phyloP scores from a whole-genome alignment of 208 protist species.

The Leishmania martiniquensis region DNA sequence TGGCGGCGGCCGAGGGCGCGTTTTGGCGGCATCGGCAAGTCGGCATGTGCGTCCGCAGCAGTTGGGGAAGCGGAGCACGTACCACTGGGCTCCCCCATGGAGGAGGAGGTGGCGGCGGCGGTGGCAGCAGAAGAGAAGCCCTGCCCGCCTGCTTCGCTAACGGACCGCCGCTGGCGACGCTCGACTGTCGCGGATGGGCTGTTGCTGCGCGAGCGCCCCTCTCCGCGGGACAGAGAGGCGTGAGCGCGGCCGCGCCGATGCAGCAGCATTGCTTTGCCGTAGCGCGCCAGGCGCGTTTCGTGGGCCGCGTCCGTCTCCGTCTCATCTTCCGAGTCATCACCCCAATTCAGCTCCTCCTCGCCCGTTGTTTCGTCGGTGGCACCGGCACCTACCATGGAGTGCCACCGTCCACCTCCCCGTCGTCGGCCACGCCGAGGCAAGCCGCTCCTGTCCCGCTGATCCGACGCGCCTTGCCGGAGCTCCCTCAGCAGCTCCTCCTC shows the following conservation, averaged over 20 bases:
- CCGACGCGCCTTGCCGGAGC: constrained; percentile 4
- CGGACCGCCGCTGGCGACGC: not conserved
- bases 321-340: constrained; percentile 8
- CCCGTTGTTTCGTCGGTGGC: not conserved
- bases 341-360: constrained; percentile 21
- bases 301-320: not conserved
- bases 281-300: constrained; percentile 16
- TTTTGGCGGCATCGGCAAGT: not conserved
- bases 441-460: not conserved
- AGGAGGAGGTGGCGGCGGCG: not conserved
- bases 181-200: not conserved
- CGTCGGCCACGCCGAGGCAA: not conserved
- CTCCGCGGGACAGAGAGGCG: constrained; percentile 4
- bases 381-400: not conserved
- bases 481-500: constrained; percentile 23
- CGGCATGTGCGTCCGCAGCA: not conserved
- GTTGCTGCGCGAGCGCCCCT: constrained; percentile 1
- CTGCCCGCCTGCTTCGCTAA: not conserved
- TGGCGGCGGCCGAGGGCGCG: constrained; percentile 11
- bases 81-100: not conserved
- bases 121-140: not conserved
- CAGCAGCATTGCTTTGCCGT: constrained; percentile 15
- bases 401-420: not conserved
- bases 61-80: not conserved
- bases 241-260: constrained; percentile 7